A percentile compares a stretch with the other conserved stretches of the same genome.
phyloP scores from a whole-genome alignment of 164 flowering plant genomes.

The Tetrastigma voinierianum region DNA sequence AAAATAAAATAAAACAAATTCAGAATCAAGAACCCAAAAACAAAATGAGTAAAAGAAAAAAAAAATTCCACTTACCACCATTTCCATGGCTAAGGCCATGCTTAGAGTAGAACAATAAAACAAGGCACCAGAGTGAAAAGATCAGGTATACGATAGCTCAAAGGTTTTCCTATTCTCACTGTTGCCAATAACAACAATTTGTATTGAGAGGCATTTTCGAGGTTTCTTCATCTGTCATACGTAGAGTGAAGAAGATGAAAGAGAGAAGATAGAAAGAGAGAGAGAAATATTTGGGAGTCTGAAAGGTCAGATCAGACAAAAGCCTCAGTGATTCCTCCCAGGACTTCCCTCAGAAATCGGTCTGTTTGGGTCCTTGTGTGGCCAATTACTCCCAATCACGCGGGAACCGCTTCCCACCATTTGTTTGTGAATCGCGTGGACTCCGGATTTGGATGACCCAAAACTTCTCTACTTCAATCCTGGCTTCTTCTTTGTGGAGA shows the following conservation, averaged over 20 bases:
- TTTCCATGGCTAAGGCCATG: constrained; percentile 47
- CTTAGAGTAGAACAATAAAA: constrained; percentile 49
- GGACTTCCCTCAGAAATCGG: too few relatives aligned
- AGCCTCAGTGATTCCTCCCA: too few relatives aligned
- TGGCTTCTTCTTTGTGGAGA: too few relatives aligned
- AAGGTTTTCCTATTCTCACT: constrained; percentile 14
- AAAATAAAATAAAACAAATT: too few relatives aligned
- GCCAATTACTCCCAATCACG: too few relatives aligned
- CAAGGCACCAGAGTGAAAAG: constrained; percentile 50
- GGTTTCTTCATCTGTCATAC: constrained; percentile 51
- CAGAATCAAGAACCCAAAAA: neutral
- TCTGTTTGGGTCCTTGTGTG: too few relatives aligned
- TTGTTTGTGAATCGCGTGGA: too few relatives aligned
- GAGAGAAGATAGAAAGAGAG: constrained; percentile 10
- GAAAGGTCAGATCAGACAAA: too few relatives aligned
- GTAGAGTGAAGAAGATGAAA: neutral
- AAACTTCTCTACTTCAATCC: too few relatives aligned
- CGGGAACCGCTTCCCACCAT: too few relatives aligned
- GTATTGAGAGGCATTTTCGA: constrained; percentile 17
- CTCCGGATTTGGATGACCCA: too few relatives aligned
- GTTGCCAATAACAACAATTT: constrained; percentile 1
- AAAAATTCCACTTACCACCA: constrained; percentile 31
- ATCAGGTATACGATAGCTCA: constrained; percentile 50
- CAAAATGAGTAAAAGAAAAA: neutral
- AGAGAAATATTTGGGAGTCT: too few relatives aligned